These are phyloP conservation scores for Epichloe sylvatica DNA, from an alignment of 2,329 filamentous ascomycete genomes.

Conservation along the genomic window DNA sequence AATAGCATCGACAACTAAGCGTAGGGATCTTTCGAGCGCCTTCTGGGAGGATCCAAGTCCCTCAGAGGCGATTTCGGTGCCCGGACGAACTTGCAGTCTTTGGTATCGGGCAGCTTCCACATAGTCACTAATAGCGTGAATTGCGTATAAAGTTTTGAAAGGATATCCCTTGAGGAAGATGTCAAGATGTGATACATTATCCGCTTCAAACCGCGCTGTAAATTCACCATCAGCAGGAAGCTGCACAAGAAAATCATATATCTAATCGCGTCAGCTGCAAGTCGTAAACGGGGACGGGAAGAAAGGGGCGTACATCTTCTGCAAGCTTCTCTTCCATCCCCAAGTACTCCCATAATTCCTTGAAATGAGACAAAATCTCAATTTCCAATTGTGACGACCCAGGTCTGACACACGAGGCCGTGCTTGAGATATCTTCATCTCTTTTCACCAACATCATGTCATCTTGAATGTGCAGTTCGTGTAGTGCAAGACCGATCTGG, in stretches of 20 bases:
- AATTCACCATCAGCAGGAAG: conserved; percentile 56
- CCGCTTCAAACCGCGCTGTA: conserved; percentile 42
- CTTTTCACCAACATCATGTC: conserved; percentile 54
- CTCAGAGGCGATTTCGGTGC: not conserved
- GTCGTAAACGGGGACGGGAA: not conserved
- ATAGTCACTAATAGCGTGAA: conserved; percentile 52
- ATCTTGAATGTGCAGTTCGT: conserved; percentile 51
- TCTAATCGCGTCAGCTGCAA: conserved; percentile 25
- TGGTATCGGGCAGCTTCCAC: conserved; percentile 31
- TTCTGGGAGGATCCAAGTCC: conserved; percentile 7
- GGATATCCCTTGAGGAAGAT: conserved; percentile 57
- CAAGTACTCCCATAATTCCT: conserved; percentile 70
- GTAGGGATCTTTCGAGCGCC: conserved; percentile 28
- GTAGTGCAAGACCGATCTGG: conserved; percentile 47
- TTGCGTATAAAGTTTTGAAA: conserved; percentile 60
- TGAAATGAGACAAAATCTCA: conserved; percentile 69
- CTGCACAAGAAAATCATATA: conserved; percentile 55
- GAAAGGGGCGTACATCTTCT: conserved; percentile 39
- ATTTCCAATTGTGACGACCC: conserved; percentile 53
- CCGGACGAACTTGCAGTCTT: conserved; percentile 13
- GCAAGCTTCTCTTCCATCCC: conserved; percentile 57
- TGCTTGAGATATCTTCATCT: conserved; percentile 32
- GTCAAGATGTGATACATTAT: conserved; percentile 37
- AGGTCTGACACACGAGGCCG: conserved; percentile 30
- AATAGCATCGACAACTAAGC: conserved; percentile 45